Conservation (phyloP, 139 green algal species). For the Tetraselmis striata region DNA sequence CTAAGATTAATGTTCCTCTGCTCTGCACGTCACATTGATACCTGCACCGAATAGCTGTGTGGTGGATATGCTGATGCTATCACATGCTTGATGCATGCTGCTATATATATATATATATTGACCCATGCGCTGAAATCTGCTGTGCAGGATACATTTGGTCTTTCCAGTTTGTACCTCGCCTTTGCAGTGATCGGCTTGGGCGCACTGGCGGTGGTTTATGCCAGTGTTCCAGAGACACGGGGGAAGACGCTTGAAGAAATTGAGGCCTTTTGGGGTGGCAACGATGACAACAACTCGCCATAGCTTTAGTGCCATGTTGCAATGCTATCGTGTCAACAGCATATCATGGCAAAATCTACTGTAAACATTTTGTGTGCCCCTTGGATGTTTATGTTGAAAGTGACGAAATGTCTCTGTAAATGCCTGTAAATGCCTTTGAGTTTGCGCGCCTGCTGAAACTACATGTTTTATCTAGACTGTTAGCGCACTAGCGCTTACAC, state of each 20-base stretch:
- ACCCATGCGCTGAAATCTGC: constrained; percentile 54
- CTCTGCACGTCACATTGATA: neutral
- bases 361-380: too few species aligned
- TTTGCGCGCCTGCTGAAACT: too few species aligned
- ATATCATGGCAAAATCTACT: too few species aligned
- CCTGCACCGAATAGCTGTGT: neutral
- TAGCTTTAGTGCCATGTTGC: too few species aligned
- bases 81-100: neutral
- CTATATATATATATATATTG: too few species aligned
- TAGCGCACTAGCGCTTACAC: too few species aligned
- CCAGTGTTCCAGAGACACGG: constrained; percentile 84
- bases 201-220: constrained; percentile 59
- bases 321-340: too few species aligned
- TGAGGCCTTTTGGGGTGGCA: constrained; percentile 47
- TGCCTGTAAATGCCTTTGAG: too few species aligned
- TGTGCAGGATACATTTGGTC: constrained; percentile 58
- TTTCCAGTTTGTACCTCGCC: constrained; percentile 54
- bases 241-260: constrained; percentile 91
- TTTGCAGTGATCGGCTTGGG: constrained; percentile 69
- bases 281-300: too few species aligned
- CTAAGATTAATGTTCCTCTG: neutral
- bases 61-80: neutral
- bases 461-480: too few species aligned
- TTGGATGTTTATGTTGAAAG: too few species aligned
- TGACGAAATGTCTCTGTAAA: too few species aligned